phyloP scores from a whole-genome alignment of 176 grass and related monocot species.

The Carex myosuroides region DNA sequence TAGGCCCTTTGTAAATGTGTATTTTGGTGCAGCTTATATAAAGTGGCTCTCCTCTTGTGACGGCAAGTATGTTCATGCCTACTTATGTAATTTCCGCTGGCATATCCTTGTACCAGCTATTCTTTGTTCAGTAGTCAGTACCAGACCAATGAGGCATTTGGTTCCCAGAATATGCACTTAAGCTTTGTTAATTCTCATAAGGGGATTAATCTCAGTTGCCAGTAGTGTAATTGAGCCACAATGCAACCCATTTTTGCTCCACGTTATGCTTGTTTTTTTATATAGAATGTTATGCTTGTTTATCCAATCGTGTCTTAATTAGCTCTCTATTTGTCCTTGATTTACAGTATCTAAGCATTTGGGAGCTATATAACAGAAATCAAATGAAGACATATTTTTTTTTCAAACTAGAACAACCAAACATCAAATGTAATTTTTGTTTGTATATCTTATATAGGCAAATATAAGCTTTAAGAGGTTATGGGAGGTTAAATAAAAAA shows the following conservation, averaged over 20 bases:
- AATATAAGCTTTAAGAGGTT: too few relatives aligned
- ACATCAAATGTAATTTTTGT: neutral
- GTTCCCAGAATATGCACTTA: neutral
- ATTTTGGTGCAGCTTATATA: conserved; percentile 90
- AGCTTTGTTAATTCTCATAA: neutral
- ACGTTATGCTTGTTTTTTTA: neutral
- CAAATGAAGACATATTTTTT: neutral
- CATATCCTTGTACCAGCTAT: neutral
- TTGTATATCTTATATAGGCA: neutral
- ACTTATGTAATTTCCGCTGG: neutral
- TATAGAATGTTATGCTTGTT: neutral
- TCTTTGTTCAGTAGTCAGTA: neutral
- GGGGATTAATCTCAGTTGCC: neutral
- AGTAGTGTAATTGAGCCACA: neutral
- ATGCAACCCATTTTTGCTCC: neutral
- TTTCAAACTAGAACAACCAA: neutral
- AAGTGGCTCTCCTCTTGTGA: conserved; percentile 90
- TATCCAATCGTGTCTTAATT: neutral
- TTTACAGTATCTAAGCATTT: neutral
- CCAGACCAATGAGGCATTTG: neutral
- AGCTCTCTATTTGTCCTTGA: neutral
- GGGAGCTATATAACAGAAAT: neutral
- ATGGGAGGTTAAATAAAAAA: too few relatives aligned
- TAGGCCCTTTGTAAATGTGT: conserved; percentile 91
- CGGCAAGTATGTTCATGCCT: conserved; percentile 58